Percentiles rank a stretch among this genome's conserved stretches.
phyloP scores from a whole-genome alignment of 345 rosid species.

The Gossypium raimondii region DNA sequence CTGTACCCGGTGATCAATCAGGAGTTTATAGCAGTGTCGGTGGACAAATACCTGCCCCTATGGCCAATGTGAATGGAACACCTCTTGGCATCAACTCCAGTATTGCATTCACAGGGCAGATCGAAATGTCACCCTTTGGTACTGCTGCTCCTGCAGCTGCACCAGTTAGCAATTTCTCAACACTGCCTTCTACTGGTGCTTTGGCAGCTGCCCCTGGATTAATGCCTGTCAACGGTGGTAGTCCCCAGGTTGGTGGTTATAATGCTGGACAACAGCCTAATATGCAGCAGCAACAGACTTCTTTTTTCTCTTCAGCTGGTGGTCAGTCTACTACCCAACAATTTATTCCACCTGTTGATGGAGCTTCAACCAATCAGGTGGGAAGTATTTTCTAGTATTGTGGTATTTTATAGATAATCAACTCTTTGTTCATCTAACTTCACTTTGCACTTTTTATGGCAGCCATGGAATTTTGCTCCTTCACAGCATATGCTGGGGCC shows the following conservation, averaged over 20 bases:
- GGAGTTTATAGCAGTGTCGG: constrained; percentile 32
- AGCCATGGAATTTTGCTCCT: constrained; percentile 51
- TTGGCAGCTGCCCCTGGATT: constrained; percentile 28
- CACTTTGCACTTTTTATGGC: constrained; percentile 21
- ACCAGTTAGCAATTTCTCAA: constrained; percentile 27
- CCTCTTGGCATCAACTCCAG: constrained; percentile 27
- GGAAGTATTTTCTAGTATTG: constrained; percentile 13
- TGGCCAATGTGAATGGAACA: constrained; percentile 25
- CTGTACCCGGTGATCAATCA: constrained; percentile 44
- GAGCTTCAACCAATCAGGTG: constrained; percentile 64
- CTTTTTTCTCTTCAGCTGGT: constrained; percentile 38
- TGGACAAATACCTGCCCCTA: constrained; percentile 27
- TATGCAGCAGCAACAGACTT: constrained; percentile 47
- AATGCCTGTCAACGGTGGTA: constrained; percentile 31
- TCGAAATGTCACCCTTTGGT: constrained; percentile 20
- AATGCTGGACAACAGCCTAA: constrained; percentile 36
- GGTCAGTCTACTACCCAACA: constrained; percentile 42
- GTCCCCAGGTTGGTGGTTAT: constrained; percentile 19
- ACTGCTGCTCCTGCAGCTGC: constrained; percentile 28
- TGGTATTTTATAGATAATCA: not conserved
- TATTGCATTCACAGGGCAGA: constrained; percentile 24
- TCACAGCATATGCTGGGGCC: constrained; percentile 40
- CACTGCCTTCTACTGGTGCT: constrained; percentile 30
- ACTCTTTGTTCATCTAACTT: constrained; percentile 13
- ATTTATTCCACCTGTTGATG: constrained; percentile 36